Base-by-base conservation (phyloP, 1,284 basidiomycete genomes). In the Cryptococcus floricola region DNA sequence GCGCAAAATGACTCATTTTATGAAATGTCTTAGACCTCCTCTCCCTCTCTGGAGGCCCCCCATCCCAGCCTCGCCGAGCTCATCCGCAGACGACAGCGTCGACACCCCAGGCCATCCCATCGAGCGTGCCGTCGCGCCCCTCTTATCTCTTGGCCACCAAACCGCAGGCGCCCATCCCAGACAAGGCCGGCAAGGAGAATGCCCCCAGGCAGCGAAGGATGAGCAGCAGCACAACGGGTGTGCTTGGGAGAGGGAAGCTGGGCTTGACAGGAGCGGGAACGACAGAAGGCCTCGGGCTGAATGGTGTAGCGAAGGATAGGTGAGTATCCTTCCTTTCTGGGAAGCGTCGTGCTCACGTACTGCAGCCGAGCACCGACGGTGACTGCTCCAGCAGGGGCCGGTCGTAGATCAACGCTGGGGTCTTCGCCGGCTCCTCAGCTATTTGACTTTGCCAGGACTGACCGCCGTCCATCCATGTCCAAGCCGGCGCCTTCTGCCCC, bases 371-470 rank as follows among this genome's bases (percentile, higher is more conserved):
- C 67, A 63, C 14, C 68, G 7, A 67, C 69, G 4, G 65, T 62
- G 48, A 56, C 60, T 23, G 59, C 53, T 37, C 49, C 65, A 7
- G 49, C 67, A 6, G 56, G 67, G 8, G 61, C 69, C 10, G 63
- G 61, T 45, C 69, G 71, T 28, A 60, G 68, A 28, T 61, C 67
- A 6, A 66, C 65, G 16, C 60, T 60, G 23, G 54, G 62, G 19
- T 28, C 46, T 13, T 64, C 67, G 4, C 65, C 67, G 39, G 54
- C 64, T 4, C 73, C 73, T 8, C 68, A 71, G 51, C 57, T 75
- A 4, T 75, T 71, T 54, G 73, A 75, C 58, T 75, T 75, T 57
- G 64, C 71, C 39, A 74, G 71, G 62, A 74, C 70, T 19, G 73
- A 74, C 57, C 62, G 71, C 18, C 62, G 67, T 13, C 63, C 67